These are phyloP conservation scores for Picochlorum sp. DNA, from an alignment of 139 green algal genomes.

Conservation along the genomic window DNA sequence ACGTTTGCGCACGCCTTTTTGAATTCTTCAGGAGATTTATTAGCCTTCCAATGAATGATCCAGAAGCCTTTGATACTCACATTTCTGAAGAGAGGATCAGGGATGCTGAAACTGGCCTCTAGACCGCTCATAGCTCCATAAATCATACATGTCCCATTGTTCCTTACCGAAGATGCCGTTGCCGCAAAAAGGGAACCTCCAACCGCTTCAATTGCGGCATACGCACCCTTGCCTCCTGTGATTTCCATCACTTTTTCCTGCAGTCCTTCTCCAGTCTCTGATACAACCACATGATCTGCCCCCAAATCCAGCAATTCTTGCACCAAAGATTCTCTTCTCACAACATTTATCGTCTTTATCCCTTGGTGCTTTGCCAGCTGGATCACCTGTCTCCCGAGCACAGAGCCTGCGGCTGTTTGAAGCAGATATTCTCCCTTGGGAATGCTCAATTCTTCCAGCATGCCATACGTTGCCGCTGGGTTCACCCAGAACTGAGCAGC, in stretches of 20 bases:
- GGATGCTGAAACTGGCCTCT: neutral
- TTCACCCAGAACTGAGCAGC: conserved; percentile 28
- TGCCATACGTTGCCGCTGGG: conserved; percentile 31
- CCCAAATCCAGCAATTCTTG: conserved; percentile 27
- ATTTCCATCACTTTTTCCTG: conserved; percentile 18
- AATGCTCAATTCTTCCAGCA: conserved; percentile 26
- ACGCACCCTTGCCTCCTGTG: conserved; percentile 26
- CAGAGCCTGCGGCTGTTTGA: conserved; percentile 35
- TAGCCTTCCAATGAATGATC: neutral
- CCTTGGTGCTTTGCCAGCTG: conserved; percentile 21
- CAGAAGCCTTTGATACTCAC: conserved; percentile 17
- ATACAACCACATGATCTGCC: conserved; percentile 25
- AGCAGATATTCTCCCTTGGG: conserved; percentile 33
- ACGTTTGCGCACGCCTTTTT: neutral
- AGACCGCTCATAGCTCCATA: conserved; percentile 19
- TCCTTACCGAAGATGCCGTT: neutral
- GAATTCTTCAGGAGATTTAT: conserved; percentile 1
- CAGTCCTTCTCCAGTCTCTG: conserved; percentile 13
- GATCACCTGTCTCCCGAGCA: conserved; percentile 32
- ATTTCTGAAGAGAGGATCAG: conserved; percentile 11
- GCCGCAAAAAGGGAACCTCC: conserved; percentile 15
- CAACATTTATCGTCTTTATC: conserved; percentile 36
- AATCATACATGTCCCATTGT: conserved; percentile 4
- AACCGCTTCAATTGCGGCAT: conserved; percentile 24
- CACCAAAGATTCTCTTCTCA: conserved; percentile 18